A percentile compares a stretch with the other conserved stretches of the same genome.
Evolutionary conservation across 1,284 basidiomycete genomes (phyloP).

Genomic region (Waitea zeae): DNA sequence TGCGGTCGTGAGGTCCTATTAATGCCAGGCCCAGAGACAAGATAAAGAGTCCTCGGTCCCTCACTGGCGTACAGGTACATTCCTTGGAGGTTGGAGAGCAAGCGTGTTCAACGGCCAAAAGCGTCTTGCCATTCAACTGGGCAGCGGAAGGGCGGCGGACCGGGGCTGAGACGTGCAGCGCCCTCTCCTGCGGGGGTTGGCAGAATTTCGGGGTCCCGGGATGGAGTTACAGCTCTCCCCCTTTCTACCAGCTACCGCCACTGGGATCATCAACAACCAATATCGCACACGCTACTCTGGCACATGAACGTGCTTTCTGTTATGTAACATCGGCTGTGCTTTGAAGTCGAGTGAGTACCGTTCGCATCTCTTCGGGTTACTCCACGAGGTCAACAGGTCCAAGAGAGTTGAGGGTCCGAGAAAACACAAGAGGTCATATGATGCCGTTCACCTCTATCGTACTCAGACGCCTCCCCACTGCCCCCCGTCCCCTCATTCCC

Average conservation of each 20-base stretch:
- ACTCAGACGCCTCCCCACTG: too few species aligned
- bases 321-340: too few species aligned
- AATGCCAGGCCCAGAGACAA: slow-evolving; percentile 53
- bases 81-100: background rate
- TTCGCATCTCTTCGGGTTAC: too few species aligned
- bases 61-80: slow-evolving; percentile 60
- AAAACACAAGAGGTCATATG: too few species aligned
- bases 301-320: too few species aligned
- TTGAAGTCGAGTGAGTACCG: too few species aligned
- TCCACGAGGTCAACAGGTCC: too few species aligned
- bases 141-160: background rate
- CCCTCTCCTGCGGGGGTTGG: background rate
- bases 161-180: background rate
- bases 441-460: too few species aligned
- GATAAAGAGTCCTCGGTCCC: slow-evolving; percentile 46
- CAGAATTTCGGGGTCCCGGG: background rate
- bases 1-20: slow-evolving; percentile 42
- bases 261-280: background rate
- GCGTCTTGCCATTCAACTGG: background rate
- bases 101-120: background rate
- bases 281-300: too few species aligned
- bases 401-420: too few species aligned
- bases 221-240: background rate
- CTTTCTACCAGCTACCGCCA: background rate
- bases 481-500: too few species aligned